A percentile compares a stretch with the other conserved stretches of the same genome.
Evolutionary conservation across 345 rosid genomes (phyloP).

Genomic region (Salix brachista): DNA sequence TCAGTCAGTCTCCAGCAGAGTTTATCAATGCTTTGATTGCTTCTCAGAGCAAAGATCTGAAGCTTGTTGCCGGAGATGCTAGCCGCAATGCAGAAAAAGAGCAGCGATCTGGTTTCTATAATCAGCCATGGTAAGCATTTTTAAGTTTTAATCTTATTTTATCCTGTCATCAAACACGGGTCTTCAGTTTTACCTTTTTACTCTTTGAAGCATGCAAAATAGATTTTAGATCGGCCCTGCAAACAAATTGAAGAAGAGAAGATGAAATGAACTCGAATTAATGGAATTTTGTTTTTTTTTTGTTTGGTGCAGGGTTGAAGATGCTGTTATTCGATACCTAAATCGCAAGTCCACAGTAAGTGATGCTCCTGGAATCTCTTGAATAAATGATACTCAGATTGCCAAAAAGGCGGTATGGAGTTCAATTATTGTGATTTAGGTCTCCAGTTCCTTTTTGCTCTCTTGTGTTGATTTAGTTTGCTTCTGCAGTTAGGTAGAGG

Average conservation of each 20-base stretch:
- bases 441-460: not conserved
- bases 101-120: slow-evolving; percentile 39
- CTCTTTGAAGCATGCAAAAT: not conserved
- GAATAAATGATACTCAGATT: slow-evolving; percentile 12
- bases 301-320: slow-evolving; percentile 42
- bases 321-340: slow-evolving; percentile 51
- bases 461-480: not conserved
- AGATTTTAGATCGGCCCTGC: not conserved
- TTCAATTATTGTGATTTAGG: not conserved
- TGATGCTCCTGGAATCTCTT: slow-evolving; percentile 40
- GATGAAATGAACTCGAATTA: not conserved
- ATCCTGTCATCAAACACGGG: not conserved
- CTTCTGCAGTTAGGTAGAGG: slow-evolving; percentile 3
- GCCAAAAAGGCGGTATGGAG: not conserved
- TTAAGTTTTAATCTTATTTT: not conserved
- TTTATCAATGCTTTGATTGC: slow-evolving; percentile 45
- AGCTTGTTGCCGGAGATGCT: slow-evolving; percentile 48
- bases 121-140: slow-evolving; percentile 44
- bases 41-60: slow-evolving; percentile 58
- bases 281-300: not conserved
- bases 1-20: slow-evolving; percentile 59
- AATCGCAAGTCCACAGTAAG: slow-evolving; percentile 46
- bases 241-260: not conserved
- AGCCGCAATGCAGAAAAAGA: slow-evolving; percentile 37
- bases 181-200: not conserved